Evolutionary conservation across 2,329 filamentous ascomycete genomes (phyloP).

Genomic region (Fusarium udum): DNA sequence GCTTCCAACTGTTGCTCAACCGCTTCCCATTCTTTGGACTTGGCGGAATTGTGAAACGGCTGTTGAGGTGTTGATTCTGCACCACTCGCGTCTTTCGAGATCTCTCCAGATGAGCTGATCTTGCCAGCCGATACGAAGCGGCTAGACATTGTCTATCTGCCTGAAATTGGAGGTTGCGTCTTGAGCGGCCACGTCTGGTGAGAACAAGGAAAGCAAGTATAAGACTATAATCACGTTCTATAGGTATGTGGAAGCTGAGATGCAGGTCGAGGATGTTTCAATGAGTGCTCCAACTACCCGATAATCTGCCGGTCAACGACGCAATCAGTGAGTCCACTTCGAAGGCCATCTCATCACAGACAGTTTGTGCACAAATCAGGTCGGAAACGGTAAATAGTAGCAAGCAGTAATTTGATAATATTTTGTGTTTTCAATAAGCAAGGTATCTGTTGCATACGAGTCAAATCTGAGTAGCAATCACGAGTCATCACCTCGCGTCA

Average conservation of each 20-base stretch:
- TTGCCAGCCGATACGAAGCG: slow-evolving; percentile 67
- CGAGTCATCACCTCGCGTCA: slow-evolving; percentile 2
- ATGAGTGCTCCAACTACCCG: not conserved
- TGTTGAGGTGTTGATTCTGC: slow-evolving; percentile 2
- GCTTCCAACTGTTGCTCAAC: slow-evolving; percentile 73
- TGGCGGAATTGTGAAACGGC: slow-evolving; percentile 34
- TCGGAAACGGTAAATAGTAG: not conserved
- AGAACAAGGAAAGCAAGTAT: not conserved
- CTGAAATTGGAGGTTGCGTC: not conserved
- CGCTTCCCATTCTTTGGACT: slow-evolving; percentile 66
- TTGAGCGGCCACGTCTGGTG: not conserved
- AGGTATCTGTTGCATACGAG: not conserved
- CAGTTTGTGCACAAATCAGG: not conserved
- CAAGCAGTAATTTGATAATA: not conserved
- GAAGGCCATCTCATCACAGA: not conserved
- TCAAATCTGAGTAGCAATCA: not conserved
- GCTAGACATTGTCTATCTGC: slow-evolving; percentile 54
- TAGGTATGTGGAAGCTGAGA: not conserved
- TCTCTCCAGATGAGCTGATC: slow-evolving; percentile 49
- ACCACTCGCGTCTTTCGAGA: slow-evolving; percentile 32
- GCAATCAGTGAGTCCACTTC: not conserved
- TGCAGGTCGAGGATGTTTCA: not conserved
- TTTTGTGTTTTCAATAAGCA: not conserved
- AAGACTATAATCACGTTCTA: not conserved
- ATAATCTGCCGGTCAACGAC: slow-evolving; percentile 18